Evolutionary conservation across 495 filamentous ascomycete species (phyloP), one percentile per base, ranked within the genome.

Genomic region (Daldinia grandis): DNA sequence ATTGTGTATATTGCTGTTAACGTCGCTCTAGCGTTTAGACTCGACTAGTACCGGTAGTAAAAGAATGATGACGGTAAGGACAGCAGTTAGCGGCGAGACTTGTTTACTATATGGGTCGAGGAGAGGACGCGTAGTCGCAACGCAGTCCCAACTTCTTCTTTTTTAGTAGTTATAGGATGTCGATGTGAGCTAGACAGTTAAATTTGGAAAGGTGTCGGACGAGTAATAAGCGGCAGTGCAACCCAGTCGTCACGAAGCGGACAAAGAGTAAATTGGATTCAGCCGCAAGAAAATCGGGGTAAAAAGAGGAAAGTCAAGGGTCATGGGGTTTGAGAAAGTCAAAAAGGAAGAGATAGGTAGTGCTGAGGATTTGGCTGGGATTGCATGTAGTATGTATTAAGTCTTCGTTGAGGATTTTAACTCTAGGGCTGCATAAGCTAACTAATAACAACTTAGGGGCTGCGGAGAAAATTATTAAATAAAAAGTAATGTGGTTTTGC

Each of bases 1-100:
- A 98, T 99, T 65, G 63, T 68, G 40, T 56, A 31, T 62, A 60
- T 40, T 55, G 54, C 50, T 61, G 30, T 64, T 27, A 21, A 42
- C 21, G 38, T 53, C 44, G 28, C 55, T 68, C 19, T 42, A 30
- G 35, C 71, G 35, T 58, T 44, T 50, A 68, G 4, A 19, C 3
- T 58, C 25, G 35, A 25, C 33, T 33, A 28, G 10, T 58, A 57
- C 19, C n/a, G 17, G 31, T 58, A 60, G 27, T 28, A 54, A 56
- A 62, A 50, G 42, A 53, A 28, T 15, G 35, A 53, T 27, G 40
- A 35, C 51, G 33, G 61, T 54, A 65, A 54, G 24, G 56, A 69
- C 54, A 27, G 30, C 30, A 56, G 37, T 24, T 10, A 33, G 38
- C 37, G 21, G 62, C 30, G 40, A 64, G 9, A 37, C 14, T 31